These are phyloP conservation scores for Trichoderma semiorbis DNA, from an alignment of 2,329 filamentous ascomycete genomes.

Conservation along the genomic window DNA sequence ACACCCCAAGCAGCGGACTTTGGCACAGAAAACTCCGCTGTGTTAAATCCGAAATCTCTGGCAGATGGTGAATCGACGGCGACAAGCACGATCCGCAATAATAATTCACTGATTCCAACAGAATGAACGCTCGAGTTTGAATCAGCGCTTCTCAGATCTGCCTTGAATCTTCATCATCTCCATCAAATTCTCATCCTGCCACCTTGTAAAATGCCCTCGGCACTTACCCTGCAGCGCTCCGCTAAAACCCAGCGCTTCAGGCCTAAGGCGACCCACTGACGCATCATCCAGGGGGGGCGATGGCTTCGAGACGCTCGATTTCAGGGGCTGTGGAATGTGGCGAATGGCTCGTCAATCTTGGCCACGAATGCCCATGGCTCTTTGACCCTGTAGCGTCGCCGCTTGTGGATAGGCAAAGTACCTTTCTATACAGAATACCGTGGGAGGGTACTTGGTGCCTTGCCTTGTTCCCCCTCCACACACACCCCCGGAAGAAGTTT, in stretches of 20 bases:
- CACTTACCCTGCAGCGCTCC: constrained; percentile 4
- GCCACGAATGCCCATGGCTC: background rate
- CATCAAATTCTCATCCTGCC: background rate
- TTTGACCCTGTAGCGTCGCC: background rate
- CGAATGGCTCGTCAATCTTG: background rate
- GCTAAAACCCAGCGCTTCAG: background rate
- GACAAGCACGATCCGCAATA: background rate
- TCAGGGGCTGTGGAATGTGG: constrained; percentile 18
- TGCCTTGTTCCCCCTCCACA: background rate
- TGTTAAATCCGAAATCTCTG: background rate
- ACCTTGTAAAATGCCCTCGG: background rate
- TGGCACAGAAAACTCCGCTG: background rate
- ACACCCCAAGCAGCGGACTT: background rate
- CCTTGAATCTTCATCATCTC: background rate
- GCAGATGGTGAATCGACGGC: background rate
- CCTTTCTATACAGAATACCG: background rate
- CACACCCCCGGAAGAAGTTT: background rate
- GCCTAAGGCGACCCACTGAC: constrained; percentile 1
- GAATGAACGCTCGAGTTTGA: background rate
- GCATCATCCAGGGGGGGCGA: constrained; percentile 14
- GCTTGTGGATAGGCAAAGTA: background rate
- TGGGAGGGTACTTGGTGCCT: background rate
- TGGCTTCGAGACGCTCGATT: background rate
- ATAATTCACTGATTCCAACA: background rate
- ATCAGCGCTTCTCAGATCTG: background rate